These are phyloP conservation scores for Trichoderma koningii DNA, from an alignment of 2,329 filamentous ascomycete species.

Conservation along the genomic window DNA sequence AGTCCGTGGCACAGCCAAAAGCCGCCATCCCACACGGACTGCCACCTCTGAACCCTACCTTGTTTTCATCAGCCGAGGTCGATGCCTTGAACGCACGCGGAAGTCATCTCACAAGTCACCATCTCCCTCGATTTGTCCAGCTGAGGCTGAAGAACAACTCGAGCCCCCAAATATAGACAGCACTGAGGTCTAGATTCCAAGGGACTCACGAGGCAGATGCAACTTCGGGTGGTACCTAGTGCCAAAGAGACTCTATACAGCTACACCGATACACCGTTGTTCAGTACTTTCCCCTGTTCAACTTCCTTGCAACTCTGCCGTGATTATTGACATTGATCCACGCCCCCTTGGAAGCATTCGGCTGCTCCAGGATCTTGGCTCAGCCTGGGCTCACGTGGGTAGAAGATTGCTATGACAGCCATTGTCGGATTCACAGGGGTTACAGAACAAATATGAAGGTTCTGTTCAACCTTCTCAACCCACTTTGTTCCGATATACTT, in stretches of 20 bases:
- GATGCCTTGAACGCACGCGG: not conserved
- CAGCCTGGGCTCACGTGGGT: not conserved
- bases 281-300: too few species aligned
- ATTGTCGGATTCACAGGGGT: not conserved
- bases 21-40: constrained; percentile 2
- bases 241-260: not conserved
- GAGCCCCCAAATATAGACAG: not conserved
- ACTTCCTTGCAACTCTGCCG: not conserved
- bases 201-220: too few species aligned
- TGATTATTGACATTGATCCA: not conserved
- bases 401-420: constrained; percentile 1
- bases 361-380: not conserved
- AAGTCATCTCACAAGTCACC: not conserved
- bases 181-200: not conserved
- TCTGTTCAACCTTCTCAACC: not conserved
- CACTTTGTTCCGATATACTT: not conserved
- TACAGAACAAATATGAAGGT: not conserved
- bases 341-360: not conserved
- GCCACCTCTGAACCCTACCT: not conserved
- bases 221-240: not conserved
- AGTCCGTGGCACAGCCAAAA: not conserved
- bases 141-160: not conserved
- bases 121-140: not conserved
- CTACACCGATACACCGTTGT: not conserved
- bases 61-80: not conserved